phyloP scores from a whole-genome alignment of 2,329 filamentous ascomycete species.

The Coleophoma crateriformis region DNA sequence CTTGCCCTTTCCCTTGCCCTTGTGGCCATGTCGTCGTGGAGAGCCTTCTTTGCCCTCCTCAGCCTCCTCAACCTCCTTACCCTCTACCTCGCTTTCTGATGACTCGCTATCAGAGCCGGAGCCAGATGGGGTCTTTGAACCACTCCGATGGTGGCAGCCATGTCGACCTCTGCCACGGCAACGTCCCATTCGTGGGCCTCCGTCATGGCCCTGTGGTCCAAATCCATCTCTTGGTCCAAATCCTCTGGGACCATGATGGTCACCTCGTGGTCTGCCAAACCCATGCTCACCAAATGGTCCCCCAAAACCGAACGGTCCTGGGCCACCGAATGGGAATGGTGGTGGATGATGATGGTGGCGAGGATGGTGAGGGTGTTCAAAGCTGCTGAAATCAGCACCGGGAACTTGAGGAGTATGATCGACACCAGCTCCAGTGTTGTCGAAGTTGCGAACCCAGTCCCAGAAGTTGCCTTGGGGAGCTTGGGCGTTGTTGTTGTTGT shows the following conservation, averaged over 20 bases:
- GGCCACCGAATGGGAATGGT: slow-evolving; percentile 3
- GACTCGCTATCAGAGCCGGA: slow-evolving; percentile 1
- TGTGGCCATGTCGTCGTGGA: slow-evolving; percentile 10
- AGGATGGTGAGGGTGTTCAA: slow-evolving; percentile 1
- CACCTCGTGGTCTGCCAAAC: slow-evolving; percentile 8
- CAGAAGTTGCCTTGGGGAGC: slow-evolving; percentile 19
- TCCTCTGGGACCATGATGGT: slow-evolving; percentile 16
- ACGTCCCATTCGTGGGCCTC: no score
- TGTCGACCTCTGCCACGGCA: slow-evolving; percentile 13
- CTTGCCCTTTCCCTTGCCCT: slow-evolving; percentile 1
- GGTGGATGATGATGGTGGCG: background rate
- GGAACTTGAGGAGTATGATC: slow-evolving; percentile 16
- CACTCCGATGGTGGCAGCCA: slow-evolving; percentile 8
- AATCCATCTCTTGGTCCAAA: slow-evolving; percentile 15
- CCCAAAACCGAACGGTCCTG: slow-evolving; percentile 8
- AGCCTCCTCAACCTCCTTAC: slow-evolving; percentile 4
- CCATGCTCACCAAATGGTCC: slow-evolving; percentile 13
- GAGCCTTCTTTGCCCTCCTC: slow-evolving; percentile 8
- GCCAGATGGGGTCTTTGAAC: slow-evolving; percentile 7
- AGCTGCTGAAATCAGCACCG: slow-evolving; percentile 5
- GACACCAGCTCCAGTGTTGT: slow-evolving; percentile 20
- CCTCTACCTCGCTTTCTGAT: slow-evolving; percentile 12
- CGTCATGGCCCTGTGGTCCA: slow-evolving; percentile 6
- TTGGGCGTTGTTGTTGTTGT: slow-evolving; percentile 19
- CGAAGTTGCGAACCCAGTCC: slow-evolving; percentile 21